Base-by-base conservation (phyloP, 208 protist species). In the Trypanosoma grayi region DNA sequence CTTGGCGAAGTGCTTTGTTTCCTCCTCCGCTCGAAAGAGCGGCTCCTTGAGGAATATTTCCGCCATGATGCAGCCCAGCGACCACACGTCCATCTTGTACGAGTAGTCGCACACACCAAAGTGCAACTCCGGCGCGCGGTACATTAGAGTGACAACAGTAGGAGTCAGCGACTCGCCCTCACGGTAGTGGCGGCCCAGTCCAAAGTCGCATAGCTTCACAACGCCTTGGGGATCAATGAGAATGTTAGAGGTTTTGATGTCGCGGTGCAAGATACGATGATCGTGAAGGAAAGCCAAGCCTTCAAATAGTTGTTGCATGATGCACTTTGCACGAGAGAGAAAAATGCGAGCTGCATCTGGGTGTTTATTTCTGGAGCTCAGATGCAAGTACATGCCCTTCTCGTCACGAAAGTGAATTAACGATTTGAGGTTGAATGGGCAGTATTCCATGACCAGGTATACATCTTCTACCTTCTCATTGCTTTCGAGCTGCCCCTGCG, bases 21-120 rank as follows among this genome's bases (percentile, higher is more conserved):
- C 95, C 25, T 84, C 82, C n/a, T 73, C 63, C 8, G 92, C 90
- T 31, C 63, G 73, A 39, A 99, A 99, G 13, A 99, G 83, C 7
- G 98, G 98, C 37, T 88, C 76, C 34, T 98, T 96, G 3, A 99
- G 60, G 44, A 99, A 90, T 13, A 99, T 70, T 78, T 99, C 98
- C 4, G 96, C 98, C 34, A 99, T 73, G 27, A 99, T 98, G 83
- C 97, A 99, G 16, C 94, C 97, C 4, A 85, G 58, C 11, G 94
- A 98, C 97, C 95, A 99, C 16, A 98, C 80, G 74, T 98, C 97
- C 70, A 99, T 93, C 20, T 89, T 77, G 41, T 95, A 86, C 0
- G 92, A 96, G 60, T 94, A 93, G 69, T 91, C 84, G 10, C 48
- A 44, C 10, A 87, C 52, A 39, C 92, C 92, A 36, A 98, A 83